phyloP scores from a whole-genome alignment of 2,329 filamentous ascomycete genomes.

The Aspergillus nomiae region DNA sequence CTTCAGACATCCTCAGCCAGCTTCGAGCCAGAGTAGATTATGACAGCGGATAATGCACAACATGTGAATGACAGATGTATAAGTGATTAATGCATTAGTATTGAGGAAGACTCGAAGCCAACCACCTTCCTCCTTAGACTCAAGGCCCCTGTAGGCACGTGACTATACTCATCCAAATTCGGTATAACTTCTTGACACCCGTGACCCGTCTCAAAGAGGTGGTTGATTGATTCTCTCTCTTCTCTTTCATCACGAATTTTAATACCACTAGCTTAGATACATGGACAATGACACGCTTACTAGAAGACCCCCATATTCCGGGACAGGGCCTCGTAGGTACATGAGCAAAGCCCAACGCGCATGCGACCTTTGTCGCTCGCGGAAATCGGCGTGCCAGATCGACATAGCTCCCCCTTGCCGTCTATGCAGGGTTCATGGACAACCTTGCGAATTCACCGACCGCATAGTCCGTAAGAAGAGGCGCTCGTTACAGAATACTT shows the following conservation, averaged over 20 bases:
- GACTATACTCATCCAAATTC: background rate
- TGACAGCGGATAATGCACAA: background rate
- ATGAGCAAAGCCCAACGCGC: constrained; percentile 13
- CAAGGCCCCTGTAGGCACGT: background rate
- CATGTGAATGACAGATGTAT: background rate
- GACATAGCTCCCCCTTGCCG: constrained; percentile 5
- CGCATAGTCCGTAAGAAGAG: background rate
- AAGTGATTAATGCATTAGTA: background rate
- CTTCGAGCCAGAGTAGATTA: background rate
- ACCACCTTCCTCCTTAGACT: background rate
- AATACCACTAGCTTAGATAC: background rate
- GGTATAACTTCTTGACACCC: background rate
- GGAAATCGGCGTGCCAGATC: constrained; percentile 11
- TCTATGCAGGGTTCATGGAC: constrained; percentile 2
- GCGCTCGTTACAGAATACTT: background rate
- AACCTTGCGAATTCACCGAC: constrained; percentile 6
- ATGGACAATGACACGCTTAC: background rate
- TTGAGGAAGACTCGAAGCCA: background rate
- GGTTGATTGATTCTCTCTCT: background rate
- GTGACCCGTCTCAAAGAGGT: background rate
- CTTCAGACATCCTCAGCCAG: background rate
- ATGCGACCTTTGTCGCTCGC: constrained; percentile 8
- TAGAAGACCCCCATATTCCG: background rate
- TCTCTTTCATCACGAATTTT: background rate
- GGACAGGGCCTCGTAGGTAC: constrained; percentile 5